These are phyloP conservation scores for Phytomonas sp. DNA, from an alignment of 208 protist genomes.

Conservation along the genomic window DNA sequence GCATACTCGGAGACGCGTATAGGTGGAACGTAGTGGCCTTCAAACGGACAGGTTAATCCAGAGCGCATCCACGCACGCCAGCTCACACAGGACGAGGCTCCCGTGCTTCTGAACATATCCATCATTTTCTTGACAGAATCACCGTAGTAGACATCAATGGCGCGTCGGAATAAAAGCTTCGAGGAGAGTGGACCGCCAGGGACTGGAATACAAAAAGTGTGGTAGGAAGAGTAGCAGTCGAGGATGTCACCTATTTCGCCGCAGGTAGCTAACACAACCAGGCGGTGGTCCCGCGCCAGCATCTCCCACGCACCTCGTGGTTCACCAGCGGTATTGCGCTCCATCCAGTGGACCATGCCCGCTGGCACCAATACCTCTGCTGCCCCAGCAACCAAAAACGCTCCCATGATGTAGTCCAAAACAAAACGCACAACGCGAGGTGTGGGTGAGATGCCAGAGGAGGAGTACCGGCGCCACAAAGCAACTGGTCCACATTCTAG, in stretches of 20 bases:
- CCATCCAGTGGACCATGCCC: not conserved
- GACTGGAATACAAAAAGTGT: slow-evolving; percentile 49
- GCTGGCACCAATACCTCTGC: not conserved
- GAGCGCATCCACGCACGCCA: slow-evolving; percentile 79
- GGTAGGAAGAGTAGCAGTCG: not conserved
- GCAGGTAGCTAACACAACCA: not conserved
- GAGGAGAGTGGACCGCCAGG: slow-evolving; percentile 59
- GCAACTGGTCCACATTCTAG: not conserved
- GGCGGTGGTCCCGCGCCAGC: not conserved
- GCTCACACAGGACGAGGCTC: slow-evolving; percentile 2
- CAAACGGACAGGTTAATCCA: slow-evolving; percentile 69
- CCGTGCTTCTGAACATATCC: slow-evolving; percentile 11
- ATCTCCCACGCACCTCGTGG: not conserved
- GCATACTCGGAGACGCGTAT: slow-evolving; percentile 59
- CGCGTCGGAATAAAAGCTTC: slow-evolving; percentile 37
- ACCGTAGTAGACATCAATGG: slow-evolving; percentile 36
- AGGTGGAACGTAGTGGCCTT: slow-evolving; percentile 58
- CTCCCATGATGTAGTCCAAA: not conserved
- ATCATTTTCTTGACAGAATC: slow-evolving; percentile 20
- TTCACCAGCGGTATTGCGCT: not conserved
- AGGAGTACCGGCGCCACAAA: not conserved
- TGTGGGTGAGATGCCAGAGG: not conserved
- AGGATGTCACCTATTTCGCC: not conserved
- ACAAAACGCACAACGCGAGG: not conserved
- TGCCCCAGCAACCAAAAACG: not conserved